These are phyloP conservation scores for Botrytis medusae DNA, from an alignment of 2,329 filamentous ascomycete genomes.

Conservation along the genomic window DNA sequence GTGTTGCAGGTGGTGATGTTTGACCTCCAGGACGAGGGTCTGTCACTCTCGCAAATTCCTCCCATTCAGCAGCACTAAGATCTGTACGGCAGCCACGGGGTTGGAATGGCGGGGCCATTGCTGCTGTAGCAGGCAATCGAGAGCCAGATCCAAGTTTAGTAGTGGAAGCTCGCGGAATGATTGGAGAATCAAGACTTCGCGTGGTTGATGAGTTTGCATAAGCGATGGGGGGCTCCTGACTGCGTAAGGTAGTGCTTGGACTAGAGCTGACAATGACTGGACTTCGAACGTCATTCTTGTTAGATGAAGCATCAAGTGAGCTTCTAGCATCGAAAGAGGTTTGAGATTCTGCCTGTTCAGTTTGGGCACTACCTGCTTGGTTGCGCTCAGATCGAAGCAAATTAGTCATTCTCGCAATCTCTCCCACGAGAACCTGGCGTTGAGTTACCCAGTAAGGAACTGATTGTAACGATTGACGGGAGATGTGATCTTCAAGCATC, in stretches of 20 bases:
- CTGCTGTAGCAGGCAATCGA: conserved; percentile 37
- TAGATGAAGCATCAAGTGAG: not conserved
- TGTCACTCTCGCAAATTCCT: conserved; percentile 12
- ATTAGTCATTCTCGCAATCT: conserved; percentile 3
- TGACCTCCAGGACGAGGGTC: conserved; percentile 16
- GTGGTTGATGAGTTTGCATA: not conserved
- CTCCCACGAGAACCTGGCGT: conserved; percentile 44
- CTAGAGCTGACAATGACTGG: conserved; percentile 1
- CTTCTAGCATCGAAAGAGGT: not conserved
- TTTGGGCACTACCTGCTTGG: not conserved
- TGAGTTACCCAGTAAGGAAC: conserved; percentile 51
- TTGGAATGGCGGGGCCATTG: conserved; percentile 41
- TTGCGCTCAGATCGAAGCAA: conserved; percentile 3
- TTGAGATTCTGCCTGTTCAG: not conserved
- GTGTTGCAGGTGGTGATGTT: conserved; percentile 20
- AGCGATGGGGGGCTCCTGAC: not conserved
- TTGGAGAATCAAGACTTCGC: conserved; percentile 7
- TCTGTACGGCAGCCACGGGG: conserved; percentile 30
- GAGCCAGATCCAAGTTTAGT: conserved; percentile 11
- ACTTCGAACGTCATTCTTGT: not conserved
- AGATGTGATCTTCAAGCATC: conserved; percentile 57
- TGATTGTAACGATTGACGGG: conserved; percentile 47
- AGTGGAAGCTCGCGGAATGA: not conserved
- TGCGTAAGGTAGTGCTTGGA: not conserved
- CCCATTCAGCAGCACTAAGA: conserved; percentile 15